Evolutionary conservation across 2,329 filamentous ascomycete genomes (phyloP).

Genomic region (Cordyceps cateniannulata): DNA sequence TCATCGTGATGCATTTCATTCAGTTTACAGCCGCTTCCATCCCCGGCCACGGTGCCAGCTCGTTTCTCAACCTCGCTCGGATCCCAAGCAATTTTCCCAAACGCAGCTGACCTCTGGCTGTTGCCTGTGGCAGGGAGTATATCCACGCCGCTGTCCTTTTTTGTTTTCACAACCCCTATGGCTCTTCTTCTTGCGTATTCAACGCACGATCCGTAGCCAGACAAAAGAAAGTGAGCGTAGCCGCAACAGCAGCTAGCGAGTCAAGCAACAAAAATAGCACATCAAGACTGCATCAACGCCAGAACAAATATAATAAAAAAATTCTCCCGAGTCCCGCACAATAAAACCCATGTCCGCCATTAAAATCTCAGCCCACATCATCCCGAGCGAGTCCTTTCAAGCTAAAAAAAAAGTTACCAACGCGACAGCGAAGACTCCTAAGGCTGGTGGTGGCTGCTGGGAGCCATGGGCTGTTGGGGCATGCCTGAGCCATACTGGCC

Average conservation of each 20-base stretch:
- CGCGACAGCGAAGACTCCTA: constrained; percentile 38
- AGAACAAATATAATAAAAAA: constrained; percentile 14
- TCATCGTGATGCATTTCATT: constrained; percentile 11
- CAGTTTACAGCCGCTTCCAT: constrained; percentile 9
- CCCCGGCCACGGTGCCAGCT: background rate
- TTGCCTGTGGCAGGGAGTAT: background rate
- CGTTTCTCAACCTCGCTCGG: background rate
- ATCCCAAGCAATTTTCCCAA: background rate
- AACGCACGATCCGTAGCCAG: constrained; percentile 1
- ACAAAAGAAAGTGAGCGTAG: constrained; percentile 5
- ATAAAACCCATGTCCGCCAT: constrained; percentile 24
- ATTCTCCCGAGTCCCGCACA: constrained; percentile 34
- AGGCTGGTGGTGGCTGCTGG: constrained; percentile 76
- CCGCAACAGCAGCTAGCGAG: constrained; percentile 1
- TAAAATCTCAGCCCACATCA: constrained; percentile 17
- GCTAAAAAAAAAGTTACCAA: background rate
- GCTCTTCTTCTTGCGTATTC: constrained; percentile 1
- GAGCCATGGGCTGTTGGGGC: constrained; percentile 71
- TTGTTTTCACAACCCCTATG: background rate
- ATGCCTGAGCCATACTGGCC: constrained; percentile 67
- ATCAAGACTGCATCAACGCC: constrained; percentile 36
- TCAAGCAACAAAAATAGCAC: constrained; percentile 21
- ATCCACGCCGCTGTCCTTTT: background rate
- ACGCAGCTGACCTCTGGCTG: background rate
- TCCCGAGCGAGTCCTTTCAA: background rate